Evolutionary conservation across 345 rosid species (phyloP), one percentile per base, ranked within the genome.

Genomic region (Linum usitatissimum): DNA sequence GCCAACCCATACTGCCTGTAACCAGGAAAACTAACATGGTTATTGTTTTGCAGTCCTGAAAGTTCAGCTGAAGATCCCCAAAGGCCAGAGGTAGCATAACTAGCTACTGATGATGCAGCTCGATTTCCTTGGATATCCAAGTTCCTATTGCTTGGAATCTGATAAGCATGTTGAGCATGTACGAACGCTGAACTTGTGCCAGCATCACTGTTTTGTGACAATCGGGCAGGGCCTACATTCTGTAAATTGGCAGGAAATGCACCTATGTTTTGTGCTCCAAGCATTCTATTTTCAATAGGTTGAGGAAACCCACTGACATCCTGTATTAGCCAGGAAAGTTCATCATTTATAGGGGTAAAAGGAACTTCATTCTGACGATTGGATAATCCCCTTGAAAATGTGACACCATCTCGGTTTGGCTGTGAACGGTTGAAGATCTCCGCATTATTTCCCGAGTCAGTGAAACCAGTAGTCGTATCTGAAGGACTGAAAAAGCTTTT

Each of bases 291-390:
- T 40, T 40, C 48, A 40, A 21, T 6, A 34, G 57, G 48, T 20
- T 38, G 56, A 54, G 55, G 48, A 63, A 55, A 34, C 18, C 18
- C 62, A 59, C 48, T 45, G 15, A 36, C 58, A 59, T 62, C 20
- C 30, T 9, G 66, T 3, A 15, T 53, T 38, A 36, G 21, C 55
- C n/a, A 18, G 31, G 30, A n/a, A 23, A 36, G 30, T 57, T 68
- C 72, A 55, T 40, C 66, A 17, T 69, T 62, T 19, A 19, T 19
- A 17, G 59, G 18, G 49, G 61, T 39, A 62, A 70, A 65, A 76
- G 55, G 36, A 62, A 42, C 64, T 55, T 48, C 55, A 31, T 59
- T 69, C 60, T 59, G 69, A 42, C 58, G 63, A 65, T 19, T 7
- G 51, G 31, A 66, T 17, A 62, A 40, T 65, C 42, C 54, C 48